Evolutionary conservation across 352 stramenopile genomes (phyloP), one percentile per base, ranked within the genome.

Genomic region (Pythium oligandrum): DNA sequence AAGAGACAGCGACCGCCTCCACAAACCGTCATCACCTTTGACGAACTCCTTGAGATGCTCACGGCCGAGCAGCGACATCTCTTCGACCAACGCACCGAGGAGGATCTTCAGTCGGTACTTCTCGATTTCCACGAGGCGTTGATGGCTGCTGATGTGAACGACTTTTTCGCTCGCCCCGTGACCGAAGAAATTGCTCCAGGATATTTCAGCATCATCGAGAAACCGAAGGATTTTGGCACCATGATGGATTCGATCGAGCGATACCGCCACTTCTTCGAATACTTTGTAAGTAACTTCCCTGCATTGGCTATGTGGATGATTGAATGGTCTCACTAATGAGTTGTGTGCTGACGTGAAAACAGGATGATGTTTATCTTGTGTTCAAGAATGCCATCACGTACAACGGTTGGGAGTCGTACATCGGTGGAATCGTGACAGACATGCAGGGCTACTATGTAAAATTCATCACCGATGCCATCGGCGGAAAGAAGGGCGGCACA

Each of bases 151-250:
- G 95, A 98, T 63, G 59, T 72, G 30, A 75, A 78, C 12, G 60
- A 80, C 6, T 72, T 98, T 10, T 98, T 98, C 63, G 84, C 82
- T 1, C 50, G 69, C 31, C 84, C 92, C 9, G 95, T 98, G 35
- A 90, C 78, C 3, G 89, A 98, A 51, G 77, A 83, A 3, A 85
- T 96, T 48, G 89, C 91, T n/a, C 94, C 94, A 3, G 83, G 86
- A n/a, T 98, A 98, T 57, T 95, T 75, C 8, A 66, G 90, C 44
- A 77, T 97, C 42, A 90, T 98, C 55, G 52, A 51, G 30, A 75
- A 86, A 40, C 94, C 94, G 8, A 98, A 97, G 83, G 93, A 98
- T 74, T 97, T 98, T 70, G 82, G 86, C n/a, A 96, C 83, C 4
- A 98, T 98, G 63, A 71, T 79, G 48, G 73, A 89, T 31, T 90